Percentiles rank a stretch among this genome's conserved stretches.
These are phyloP conservation scores for Coemansia sp. DNA, from an alignment of 192 early-diverging fungal species.

Conservation along the genomic window DNA sequence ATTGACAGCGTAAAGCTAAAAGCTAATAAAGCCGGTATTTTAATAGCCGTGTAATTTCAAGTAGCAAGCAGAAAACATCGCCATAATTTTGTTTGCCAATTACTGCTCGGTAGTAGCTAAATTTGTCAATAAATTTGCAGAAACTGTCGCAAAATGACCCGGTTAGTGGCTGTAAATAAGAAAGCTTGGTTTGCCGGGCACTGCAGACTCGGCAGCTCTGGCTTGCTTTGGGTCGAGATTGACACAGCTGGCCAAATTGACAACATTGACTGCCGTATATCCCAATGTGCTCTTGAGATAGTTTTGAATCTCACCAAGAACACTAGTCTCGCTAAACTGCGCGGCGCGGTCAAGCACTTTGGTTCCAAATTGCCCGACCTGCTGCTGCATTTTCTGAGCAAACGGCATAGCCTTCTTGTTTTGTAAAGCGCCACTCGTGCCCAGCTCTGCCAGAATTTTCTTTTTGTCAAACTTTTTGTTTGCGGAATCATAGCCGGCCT, in stretches of 20 bases:
- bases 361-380: conserved; percentile 63
- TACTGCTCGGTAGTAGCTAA: no score
- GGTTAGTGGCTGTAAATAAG: conserved; percentile 8
- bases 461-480: conserved; percentile 71
- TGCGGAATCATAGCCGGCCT: conserved; percentile 57
- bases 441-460: conserved; percentile 68
- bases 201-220: conserved; percentile 28
- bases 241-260: conserved; percentile 42
- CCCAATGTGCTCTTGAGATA: conserved; percentile 64
- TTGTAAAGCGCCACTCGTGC: conserved; percentile 74
- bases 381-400: conserved; percentile 86
- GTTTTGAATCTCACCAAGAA: conserved; percentile 55
- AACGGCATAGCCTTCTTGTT: conserved; percentile 98
- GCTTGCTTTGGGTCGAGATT: conserved; percentile 24
- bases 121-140: neutral
- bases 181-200: conserved; percentile 47
- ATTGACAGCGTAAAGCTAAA: neutral
- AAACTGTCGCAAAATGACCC: conserved; percentile 1
- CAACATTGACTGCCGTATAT: conserved; percentile 57
- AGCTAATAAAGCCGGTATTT: neutral
- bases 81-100: neutral
- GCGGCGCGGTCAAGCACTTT: conserved; percentile 78
- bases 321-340: conserved; percentile 74
- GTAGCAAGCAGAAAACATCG: neutral
- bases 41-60: neutral